Evolutionary conservation across 1,284 basidiomycete genomes (phyloP), one percentile per base, ranked within the genome.

Genomic region (Sanguinoderma infundibulare): DNA sequence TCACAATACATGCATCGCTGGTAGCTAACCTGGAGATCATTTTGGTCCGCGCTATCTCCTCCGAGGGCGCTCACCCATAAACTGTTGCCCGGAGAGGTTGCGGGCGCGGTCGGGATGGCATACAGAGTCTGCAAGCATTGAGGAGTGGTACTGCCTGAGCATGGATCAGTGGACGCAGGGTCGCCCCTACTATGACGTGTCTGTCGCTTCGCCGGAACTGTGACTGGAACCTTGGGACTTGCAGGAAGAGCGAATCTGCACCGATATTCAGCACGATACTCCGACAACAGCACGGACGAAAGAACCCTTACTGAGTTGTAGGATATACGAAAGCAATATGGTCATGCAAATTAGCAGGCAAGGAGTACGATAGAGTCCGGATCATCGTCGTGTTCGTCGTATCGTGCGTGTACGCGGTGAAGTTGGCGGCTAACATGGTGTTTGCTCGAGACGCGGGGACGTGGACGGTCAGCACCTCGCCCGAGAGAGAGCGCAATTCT

Each of bases 21-120:
- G n/a, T 28, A 0, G 32, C 52, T 1, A 15, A 79, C 79, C 69
- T 75, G 70, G 28, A 84, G 75, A 68, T 85, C 83, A 30, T 75
- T 75, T 40, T 68, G 69, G 69, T 77, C 83, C 1, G 82, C 83
- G 67, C 76, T 84, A 63, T 84, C 74, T 3, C 77, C 69, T 6
- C 84, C 75, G 63, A 84, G 86, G 12, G 84, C 85, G 24, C 80
- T 80, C 51, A 87, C 77, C 52, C 82, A 84, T 32, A 87, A 74
- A 36, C 73, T 79, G 69, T 84, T 87, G 30, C 64, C 71, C 17
- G 63, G 67, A 0, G 78, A 76, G 4, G 79, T 74, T 3, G 69
- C 65, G 2, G 83, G 82, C 0, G 76, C 75, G 57, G 85, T 84
- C 5, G 65, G 64, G 12, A 74, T 74, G 14, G 81, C 83, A 70